phyloP scores from a whole-genome alignment of 139 green algal genomes.

The Raphidocelis subcapitata region DNA sequence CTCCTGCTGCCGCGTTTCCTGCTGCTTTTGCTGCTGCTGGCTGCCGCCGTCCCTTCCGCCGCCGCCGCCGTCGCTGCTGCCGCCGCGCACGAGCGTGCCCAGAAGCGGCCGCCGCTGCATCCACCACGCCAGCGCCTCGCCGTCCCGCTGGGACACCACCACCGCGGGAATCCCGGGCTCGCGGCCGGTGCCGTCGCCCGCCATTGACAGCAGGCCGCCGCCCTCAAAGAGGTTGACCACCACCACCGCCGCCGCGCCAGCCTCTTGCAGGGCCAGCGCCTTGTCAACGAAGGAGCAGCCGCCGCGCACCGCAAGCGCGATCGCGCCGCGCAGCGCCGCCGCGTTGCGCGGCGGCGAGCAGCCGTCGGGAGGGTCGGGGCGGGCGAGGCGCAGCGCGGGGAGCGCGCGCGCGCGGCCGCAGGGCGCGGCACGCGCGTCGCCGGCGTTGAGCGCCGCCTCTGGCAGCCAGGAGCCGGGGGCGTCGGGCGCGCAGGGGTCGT shows the following conservation, averaged over 20 bases:
- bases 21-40: too few relatives aligned
- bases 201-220: conserved; percentile 33
- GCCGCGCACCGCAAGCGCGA: conserved; percentile 55
- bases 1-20: too few relatives aligned
- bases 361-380: conserved; percentile 37
- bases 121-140: conserved; percentile 10
- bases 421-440: background rate
- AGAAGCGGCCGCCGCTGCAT: conserved; percentile 10
- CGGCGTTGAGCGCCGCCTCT: background rate
- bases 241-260: conserved; percentile 40
- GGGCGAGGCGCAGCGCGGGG: conserved; percentile 22
- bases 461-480: conserved; percentile 4
- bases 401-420: background rate
- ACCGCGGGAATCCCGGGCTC: conserved; percentile 29
- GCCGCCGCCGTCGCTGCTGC: too few relatives aligned
- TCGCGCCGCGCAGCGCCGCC: conserved; percentile 17
- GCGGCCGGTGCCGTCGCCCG: conserved; percentile 10
- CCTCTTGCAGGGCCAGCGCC: conserved; percentile 22
- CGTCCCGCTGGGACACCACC: conserved; percentile 16
- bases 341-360: conserved; percentile 29
- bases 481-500: too few relatives aligned
- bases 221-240: conserved; percentile 44
- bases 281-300: conserved; percentile 66
- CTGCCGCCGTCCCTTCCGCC: too few relatives aligned
- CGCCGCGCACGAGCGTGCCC: background rate